Conservation (phyloP, 1,284 basidiomycete genomes). For the Amylostereum chailletii region DNA sequence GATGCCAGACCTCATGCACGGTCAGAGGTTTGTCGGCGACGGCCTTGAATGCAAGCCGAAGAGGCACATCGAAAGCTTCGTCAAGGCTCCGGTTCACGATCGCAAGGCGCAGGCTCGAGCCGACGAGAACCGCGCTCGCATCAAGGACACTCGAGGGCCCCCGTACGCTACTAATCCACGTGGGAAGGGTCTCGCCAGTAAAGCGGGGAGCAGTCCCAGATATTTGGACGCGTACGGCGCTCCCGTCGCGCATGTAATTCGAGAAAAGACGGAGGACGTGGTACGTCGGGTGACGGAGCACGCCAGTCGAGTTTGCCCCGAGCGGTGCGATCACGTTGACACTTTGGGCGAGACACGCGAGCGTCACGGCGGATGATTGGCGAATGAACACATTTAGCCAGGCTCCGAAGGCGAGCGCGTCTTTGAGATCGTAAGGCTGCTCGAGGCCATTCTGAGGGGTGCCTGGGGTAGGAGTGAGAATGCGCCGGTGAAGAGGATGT, state of each 20-base stretch:
- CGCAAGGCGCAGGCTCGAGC: conserved; percentile 33
- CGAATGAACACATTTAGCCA: conserved; percentile 61
- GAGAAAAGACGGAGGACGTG: conserved; percentile 46
- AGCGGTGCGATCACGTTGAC: conserved; percentile 50
- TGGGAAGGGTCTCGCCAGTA: conserved; percentile 36
- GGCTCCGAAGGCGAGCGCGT: conserved; percentile 48
- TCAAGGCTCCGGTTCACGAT: conserved; percentile 37
- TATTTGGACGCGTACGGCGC: conserved; percentile 33
- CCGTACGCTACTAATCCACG: conserved; percentile 34
- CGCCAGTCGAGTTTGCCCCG: conserved; percentile 26
- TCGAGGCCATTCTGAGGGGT: conserved; percentile 46
- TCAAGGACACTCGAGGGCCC: conserved; percentile 34
- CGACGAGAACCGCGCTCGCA: conserved; percentile 35
- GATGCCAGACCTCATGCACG: conserved; percentile 40
- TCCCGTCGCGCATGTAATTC: conserved; percentile 43
- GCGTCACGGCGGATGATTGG: conserved; percentile 50
- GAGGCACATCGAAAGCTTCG: conserved; percentile 24
- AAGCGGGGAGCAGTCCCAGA: conserved; percentile 25
- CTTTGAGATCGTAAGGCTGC: conserved; percentile 52
- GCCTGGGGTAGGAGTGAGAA: conserved; percentile 8
- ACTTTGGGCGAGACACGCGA: conserved; percentile 58
- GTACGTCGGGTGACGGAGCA: conserved; percentile 46
- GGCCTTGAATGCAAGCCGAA: conserved; percentile 27
- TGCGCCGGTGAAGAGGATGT: not conserved
- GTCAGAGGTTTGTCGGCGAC: conserved; percentile 19